Percentiles rank a stretch among this genome's conserved stretches.
These are phyloP conservation scores for Picochlorum sp. DNA, from an alignment of 139 green algal species.

Conservation along the genomic window DNA sequence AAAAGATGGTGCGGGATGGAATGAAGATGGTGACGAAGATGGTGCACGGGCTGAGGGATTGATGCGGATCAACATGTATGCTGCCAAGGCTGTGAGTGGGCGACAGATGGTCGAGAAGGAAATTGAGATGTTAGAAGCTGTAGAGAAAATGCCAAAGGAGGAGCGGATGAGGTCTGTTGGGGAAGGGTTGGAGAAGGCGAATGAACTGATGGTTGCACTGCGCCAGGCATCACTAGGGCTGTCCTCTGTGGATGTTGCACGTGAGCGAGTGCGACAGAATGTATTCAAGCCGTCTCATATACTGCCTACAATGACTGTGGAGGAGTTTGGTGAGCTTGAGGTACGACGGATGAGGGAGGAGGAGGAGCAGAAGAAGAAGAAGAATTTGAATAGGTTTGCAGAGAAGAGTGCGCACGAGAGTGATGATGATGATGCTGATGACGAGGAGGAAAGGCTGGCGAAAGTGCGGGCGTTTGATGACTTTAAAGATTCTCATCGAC, in stretches of 20 bases:
- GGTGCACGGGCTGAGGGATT: conserved; percentile 40
- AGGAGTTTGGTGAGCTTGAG: conserved; percentile 27
- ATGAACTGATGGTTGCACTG: conserved; percentile 18
- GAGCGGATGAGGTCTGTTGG: conserved; percentile 20
- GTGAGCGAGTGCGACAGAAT: conserved; percentile 15
- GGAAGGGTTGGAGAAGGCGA: conserved; percentile 13
- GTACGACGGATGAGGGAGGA: conserved; percentile 9
- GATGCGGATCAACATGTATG: conserved; percentile 34
- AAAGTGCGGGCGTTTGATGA: conserved; percentile 63
- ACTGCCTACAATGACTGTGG: conserved; percentile 63
- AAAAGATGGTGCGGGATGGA: conserved; percentile 7
- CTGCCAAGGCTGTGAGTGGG: conserved; percentile 33
- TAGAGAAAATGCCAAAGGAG: conserved; percentile 17
- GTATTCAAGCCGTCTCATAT: conserved; percentile 72
- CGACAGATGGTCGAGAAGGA: conserved; percentile 43
- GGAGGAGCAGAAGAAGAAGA: background rate
- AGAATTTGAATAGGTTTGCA: background rate
- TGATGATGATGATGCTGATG: conserved; percentile 13
- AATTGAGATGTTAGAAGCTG: conserved; percentile 41
- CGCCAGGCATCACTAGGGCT: background rate
- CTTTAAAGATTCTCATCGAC: conserved; percentile 68
- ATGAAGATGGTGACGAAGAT: conserved; percentile 40
- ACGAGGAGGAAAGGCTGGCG: conserved; percentile 27
- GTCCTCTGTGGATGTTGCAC: background rate
- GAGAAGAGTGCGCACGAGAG: no score